These are phyloP conservation scores for Talaromyces trachyspermus DNA, from an alignment of 495 filamentous ascomycete genomes.

Conservation along the genomic window DNA sequence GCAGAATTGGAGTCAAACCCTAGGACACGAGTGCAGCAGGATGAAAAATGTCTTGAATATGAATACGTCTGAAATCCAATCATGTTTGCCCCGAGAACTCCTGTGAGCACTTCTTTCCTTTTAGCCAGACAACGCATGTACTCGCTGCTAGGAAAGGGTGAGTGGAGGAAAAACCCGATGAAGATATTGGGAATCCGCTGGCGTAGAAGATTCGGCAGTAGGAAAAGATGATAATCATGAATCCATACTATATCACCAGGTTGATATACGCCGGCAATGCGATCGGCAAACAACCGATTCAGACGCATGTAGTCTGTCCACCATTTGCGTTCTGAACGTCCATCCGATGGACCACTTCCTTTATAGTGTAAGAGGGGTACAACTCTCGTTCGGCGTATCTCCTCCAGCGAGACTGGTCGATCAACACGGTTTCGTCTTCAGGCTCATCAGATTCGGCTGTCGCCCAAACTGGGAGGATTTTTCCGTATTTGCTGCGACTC, in stretches of 20 bases:
- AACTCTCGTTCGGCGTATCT: conserved; percentile 83
- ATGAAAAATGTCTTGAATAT: conserved; percentile 85
- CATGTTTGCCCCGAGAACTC: conserved; percentile 82
- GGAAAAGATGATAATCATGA: conserved; percentile 85
- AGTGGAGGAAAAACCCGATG: conserved; percentile 85
- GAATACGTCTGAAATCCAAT: conserved; percentile 90
- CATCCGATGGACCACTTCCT: conserved; percentile 79
- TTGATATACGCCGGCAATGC: conserved; percentile 76
- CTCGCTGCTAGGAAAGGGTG: conserved; percentile 90
- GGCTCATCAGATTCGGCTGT: conserved; percentile 58
- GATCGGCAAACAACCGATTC: conserved; percentile 81
- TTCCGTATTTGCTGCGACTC: conserved; percentile 56
- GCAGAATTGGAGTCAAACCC: conserved; percentile 72
- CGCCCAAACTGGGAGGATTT: conserved; percentile 79
- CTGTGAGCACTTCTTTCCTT: conserved; percentile 79
- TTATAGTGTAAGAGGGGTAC: conserved; percentile 93
- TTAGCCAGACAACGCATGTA: conserved; percentile 80
- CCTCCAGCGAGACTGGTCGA: conserved; percentile 75
- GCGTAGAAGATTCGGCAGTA: conserved; percentile 77
- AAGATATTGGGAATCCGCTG: conserved; percentile 77
- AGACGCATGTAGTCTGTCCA: conserved; percentile 86
- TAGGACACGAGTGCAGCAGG: conserved; percentile 81
- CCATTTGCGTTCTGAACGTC: conserved; percentile 66
- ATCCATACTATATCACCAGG: conserved; percentile 86
- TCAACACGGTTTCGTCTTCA: conserved; percentile 58